Evolutionary conservation across 2,329 filamentous ascomycete species (phyloP).

Genomic region (Pseudopithomyces chartarum): DNA sequence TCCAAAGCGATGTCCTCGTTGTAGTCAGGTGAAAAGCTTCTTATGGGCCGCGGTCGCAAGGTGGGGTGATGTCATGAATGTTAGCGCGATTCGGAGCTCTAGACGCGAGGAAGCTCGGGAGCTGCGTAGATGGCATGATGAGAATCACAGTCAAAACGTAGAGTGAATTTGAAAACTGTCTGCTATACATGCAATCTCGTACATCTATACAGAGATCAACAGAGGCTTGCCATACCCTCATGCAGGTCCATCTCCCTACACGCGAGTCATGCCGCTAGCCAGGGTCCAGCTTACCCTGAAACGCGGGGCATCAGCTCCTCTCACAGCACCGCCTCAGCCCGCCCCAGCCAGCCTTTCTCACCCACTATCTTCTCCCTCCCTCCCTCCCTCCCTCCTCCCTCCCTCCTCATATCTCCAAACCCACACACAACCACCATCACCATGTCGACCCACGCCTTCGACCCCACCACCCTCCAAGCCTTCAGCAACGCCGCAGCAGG

Average conservation of each 20-base stretch:
- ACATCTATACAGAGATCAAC: background rate
- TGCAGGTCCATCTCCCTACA: background rate
- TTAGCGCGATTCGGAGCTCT: slow-evolving; percentile 4
- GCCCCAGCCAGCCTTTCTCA: background rate
- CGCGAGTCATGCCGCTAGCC: background rate
- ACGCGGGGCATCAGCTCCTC: background rate
- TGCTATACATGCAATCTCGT: background rate
- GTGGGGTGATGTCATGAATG: slow-evolving; percentile 14
- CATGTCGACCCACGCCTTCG: slow-evolving; percentile 56
- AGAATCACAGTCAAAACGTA: background rate
- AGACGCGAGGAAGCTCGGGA: background rate
- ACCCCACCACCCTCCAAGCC: slow-evolving; percentile 65
- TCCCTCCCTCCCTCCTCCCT: background rate
- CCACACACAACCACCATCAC: slow-evolving; percentile 12
- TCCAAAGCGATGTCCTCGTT: background rate
- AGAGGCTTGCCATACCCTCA: background rate
- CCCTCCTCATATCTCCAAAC: background rate
- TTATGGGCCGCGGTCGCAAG: background rate
- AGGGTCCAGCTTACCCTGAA: slow-evolving; percentile 6
- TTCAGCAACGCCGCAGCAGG: slow-evolving; percentile 81
- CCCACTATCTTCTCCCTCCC: background rate
- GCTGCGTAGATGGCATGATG: background rate
- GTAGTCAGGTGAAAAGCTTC: background rate
- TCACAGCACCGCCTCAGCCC: background rate
- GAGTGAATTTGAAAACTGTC: background rate